Evolutionary conservation across 768 basidiomycete genomes (phyloP), one percentile per base, ranked within the genome.

Genomic region (Mycena belliarum): DNA sequence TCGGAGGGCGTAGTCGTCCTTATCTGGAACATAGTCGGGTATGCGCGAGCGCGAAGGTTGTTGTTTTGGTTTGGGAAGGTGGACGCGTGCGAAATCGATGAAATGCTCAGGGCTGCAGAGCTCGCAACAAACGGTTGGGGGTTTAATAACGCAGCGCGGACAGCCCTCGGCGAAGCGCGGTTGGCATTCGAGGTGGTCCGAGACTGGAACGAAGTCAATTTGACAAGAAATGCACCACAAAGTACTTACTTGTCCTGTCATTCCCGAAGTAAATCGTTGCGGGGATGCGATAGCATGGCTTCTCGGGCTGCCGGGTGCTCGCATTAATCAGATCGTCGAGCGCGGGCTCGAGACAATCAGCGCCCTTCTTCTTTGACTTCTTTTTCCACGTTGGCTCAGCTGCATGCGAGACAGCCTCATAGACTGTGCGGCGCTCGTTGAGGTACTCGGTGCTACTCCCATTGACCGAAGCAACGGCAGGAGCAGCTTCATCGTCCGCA

Each of bases 291-390:
- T 28, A 49, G 28, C 55, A 56, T 11, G 40, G 29, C 0, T 29
- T 24, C 8, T 29, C 29, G 12, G 47, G 55, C 23, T 49, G 55
- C 21, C 47, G 20, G 1, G 47, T 43, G 7, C 40, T 4, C 2
- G 47, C 55, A 28, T 56, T 56, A 32, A 56, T 56, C 4, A 56
- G 14, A 16, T 56, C 55, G 24, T 56, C 55, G 23, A 56, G 28
- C 1, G 47, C 55, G 4, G 47, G 55, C 40, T 48, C 46, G 20
- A 55, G 12, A 6, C 38, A 38, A 29, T 55, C 46, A 2, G 29
- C 51, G 7, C 41, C 51, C 26, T 32, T 52, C 14, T 52, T 52
- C 9, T 43, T 43, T 11, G 29, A 12, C 29, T 43, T 40, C 23
- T 42, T 41, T 24, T 55, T 55, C 54, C 54, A 32, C 29, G 6